phyloP scores from a whole-genome alignment of 2,329 filamentous ascomycete genomes.

The Parasarocladium wereldwijsianum region DNA sequence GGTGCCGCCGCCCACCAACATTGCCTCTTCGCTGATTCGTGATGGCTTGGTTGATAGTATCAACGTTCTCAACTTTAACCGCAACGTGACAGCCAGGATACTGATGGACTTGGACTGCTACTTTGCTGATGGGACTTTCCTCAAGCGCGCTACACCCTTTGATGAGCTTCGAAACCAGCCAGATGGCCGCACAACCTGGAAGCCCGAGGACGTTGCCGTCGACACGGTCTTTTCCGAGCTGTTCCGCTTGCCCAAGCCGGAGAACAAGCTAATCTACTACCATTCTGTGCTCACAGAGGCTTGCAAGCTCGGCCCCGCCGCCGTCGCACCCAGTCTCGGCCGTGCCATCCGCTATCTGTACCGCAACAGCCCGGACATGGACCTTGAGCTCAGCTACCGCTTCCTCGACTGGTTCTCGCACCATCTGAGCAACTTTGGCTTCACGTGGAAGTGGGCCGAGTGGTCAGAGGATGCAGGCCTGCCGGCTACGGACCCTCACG shows the following conservation, averaged over 20 bases:
- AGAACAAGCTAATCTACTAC: constrained; percentile 94
- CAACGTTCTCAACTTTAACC: constrained; percentile 86
- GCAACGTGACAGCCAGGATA: constrained; percentile 72
- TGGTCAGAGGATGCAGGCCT: constrained; percentile 81
- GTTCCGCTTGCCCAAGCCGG: constrained; percentile 70
- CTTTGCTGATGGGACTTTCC: constrained; percentile 78
- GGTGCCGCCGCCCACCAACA: constrained; percentile 61
- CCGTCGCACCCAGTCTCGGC: constrained; percentile 88
- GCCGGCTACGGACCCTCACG: constrained; percentile 66
- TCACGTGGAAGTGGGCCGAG: constrained; percentile 98
- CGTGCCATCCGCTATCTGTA: constrained; percentile 88
- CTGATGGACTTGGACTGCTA: constrained; percentile 92
- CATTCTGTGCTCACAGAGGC: constrained; percentile 88
- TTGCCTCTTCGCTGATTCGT: constrained; percentile 70
- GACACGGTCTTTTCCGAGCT: constrained; percentile 95
- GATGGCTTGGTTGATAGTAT: constrained; percentile 85
- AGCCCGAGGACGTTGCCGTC: constrained; percentile 93
- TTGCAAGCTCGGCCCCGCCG: constrained; percentile 88
- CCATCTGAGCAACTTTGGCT: constrained; percentile 96
- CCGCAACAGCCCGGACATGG: constrained; percentile 65
- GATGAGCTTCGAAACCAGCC: constrained; percentile 67
- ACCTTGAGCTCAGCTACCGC: constrained; percentile 71
- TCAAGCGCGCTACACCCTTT: constrained; percentile 84
- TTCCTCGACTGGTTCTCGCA: constrained; percentile 98
- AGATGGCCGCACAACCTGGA: constrained; percentile 64